Evolutionary conservation across 305 asterid genomes (phyloP).

Genomic region (Fraxinus angustifolia): DNA sequence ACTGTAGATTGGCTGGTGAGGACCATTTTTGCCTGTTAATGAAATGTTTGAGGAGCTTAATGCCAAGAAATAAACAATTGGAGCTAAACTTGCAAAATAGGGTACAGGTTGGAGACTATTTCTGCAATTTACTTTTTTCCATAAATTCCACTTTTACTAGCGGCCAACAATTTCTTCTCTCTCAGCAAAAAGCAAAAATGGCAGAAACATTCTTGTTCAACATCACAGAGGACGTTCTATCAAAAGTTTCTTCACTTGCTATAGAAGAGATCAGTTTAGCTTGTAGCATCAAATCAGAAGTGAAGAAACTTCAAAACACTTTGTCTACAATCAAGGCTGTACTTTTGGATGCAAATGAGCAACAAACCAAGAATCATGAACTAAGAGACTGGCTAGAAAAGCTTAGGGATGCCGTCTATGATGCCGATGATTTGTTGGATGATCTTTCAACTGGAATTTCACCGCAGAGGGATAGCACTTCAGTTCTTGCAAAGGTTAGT

Average conservation of each 20-base stretch:
- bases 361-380: constrained; percentile 44
- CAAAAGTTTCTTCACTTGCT: constrained; percentile 36
- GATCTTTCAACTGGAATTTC: constrained; percentile 28
- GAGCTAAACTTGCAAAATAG: background rate
- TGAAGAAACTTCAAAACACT: constrained; percentile 38
- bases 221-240: constrained; percentile 37
- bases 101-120: background rate
- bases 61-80: background rate
- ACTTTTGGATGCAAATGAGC: constrained; percentile 48
- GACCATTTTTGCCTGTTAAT: background rate
- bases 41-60: background rate
- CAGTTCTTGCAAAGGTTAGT: constrained; percentile 28
- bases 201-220: constrained; percentile 41
- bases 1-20: background rate
- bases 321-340: constrained; percentile 52
- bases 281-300: constrained; percentile 37
- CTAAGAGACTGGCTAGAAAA: constrained; percentile 49
- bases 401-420: constrained; percentile 48
- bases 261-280: constrained; percentile 32
- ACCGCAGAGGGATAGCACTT: constrained; percentile 4
- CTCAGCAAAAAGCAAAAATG: constrained; percentile 20
- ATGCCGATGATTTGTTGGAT: constrained; percentile 44
- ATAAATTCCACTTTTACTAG: background rate
- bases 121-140: background rate
- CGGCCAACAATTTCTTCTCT: background rate